Conservation (phyloP, 1,139 yeast species). For the Cylindricascospora bacillispora region DNA sequence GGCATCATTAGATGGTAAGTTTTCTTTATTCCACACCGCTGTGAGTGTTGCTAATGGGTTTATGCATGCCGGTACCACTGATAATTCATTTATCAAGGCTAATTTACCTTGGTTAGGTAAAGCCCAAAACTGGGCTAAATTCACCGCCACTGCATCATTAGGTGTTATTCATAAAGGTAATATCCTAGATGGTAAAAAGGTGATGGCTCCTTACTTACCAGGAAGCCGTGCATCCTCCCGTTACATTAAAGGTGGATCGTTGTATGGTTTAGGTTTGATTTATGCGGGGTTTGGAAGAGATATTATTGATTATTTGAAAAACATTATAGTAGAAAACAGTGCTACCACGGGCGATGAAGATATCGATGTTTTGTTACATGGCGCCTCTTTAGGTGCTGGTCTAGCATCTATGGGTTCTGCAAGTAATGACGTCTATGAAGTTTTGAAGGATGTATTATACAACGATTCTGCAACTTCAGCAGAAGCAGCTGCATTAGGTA, state of each 20-base stretch:
- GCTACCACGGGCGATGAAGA: conserved; percentile 58
- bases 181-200: conserved; percentile 76
- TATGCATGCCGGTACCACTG: conserved; percentile 94
- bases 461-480: conserved; percentile 91
- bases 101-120: conserved; percentile 94
- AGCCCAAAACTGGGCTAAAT: conserved; percentile 97
- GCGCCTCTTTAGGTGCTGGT: conserved; percentile 93
- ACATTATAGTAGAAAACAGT: conserved; percentile 58
- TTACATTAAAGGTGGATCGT: conserved; percentile 91
- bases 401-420: conserved; percentile 95
- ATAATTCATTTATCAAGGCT: conserved; percentile 80
- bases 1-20: conserved; percentile 75
- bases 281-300: conserved; percentile 89
- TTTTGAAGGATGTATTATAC: conserved; percentile 71
- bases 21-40: conserved; percentile 90
- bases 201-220: conserved; percentile 85
- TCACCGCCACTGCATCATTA: conserved; percentile 93
- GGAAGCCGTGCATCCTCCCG: conserved; percentile 60
- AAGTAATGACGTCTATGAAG: conserved; percentile 63
- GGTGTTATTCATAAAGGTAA: conserved; percentile 97
- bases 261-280: conserved; percentile 84
- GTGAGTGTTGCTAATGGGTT: conserved; percentile 92
- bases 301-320: conserved; percentile 66
- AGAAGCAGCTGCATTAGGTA: conserved; percentile 91
- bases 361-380: conserved; percentile 81